Evolutionary conservation across 2,329 filamentous ascomycete species (phyloP).

Genomic region (Penicillium sp.): DNA sequence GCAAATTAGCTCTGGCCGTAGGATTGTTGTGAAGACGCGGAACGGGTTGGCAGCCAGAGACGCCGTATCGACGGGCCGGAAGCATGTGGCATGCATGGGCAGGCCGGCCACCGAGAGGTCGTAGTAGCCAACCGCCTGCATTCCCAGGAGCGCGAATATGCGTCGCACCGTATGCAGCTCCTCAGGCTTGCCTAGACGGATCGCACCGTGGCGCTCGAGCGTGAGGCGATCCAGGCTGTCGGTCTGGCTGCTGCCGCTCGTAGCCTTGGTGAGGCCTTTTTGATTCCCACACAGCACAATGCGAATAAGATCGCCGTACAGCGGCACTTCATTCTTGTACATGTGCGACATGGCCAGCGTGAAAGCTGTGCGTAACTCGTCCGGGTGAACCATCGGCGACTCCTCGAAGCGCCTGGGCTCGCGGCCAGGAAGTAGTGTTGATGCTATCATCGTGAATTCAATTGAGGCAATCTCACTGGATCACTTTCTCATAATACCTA

Average conservation of each 20-base stretch:
- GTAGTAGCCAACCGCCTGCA: constrained; percentile 52
- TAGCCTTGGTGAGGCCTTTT: neutral
- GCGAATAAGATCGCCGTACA: constrained; percentile 29
- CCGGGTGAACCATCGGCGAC: constrained; percentile 4
- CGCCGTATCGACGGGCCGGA: constrained; percentile 38
- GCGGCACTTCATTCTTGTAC: constrained; percentile 32
- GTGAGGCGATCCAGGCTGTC: constrained; percentile 21
- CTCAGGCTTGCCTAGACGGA: constrained; percentile 44
- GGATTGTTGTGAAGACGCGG: constrained; percentile 40
- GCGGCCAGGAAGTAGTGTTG: constrained; percentile 1
- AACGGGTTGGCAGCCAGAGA: constrained; percentile 45
- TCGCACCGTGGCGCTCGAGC: constrained; percentile 46
- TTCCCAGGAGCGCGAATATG: constrained; percentile 46
- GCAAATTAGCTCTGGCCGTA: constrained; percentile 41
- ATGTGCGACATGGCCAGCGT: constrained; percentile 31
- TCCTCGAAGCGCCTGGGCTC: neutral
- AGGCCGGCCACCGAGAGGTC: constrained; percentile 47
- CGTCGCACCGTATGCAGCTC: constrained; percentile 44
- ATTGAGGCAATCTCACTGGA: neutral
- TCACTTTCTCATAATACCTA: neutral
- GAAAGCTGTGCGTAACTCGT: constrained; percentile 26
- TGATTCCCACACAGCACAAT: constrained; percentile 28
- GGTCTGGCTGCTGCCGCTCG: too few relatives aligned
- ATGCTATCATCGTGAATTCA: neutral
- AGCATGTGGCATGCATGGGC: constrained; percentile 52